Evolutionary conservation across 164 flowering plant species (phyloP).

Genomic region (Sextonia rubra): DNA sequence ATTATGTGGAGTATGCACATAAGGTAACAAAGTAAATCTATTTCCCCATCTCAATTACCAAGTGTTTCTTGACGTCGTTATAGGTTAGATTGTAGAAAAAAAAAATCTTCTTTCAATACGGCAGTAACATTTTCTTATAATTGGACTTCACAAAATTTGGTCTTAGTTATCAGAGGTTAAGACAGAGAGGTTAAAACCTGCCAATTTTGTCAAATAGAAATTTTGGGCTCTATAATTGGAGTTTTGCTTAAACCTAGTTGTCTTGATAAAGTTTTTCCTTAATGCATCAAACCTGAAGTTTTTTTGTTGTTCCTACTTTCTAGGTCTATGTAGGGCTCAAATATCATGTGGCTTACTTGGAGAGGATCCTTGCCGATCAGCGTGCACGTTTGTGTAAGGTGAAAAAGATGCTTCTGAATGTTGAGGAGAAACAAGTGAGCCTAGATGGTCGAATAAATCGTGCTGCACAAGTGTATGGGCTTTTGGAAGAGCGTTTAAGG

Average conservation of each 20-base stretch:
- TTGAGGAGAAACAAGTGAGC: conserved; percentile 58
- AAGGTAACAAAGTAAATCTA: conserved; percentile 47
- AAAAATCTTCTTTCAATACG: not conserved
- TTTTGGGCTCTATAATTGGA: not conserved
- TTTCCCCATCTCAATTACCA: not conserved
- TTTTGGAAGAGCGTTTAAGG: conserved; percentile 57
- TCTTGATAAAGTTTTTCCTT: not conserved
- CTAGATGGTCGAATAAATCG: conserved; percentile 47
- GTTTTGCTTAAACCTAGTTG: not conserved
- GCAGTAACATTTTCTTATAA: not conserved
- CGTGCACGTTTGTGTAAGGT: conserved; percentile 53
- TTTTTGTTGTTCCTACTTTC: conserved; percentile 1
- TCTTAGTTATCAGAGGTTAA: not conserved
- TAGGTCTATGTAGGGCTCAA: conserved; percentile 87
- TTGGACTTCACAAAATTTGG: not conserved
- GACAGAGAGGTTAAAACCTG: not conserved
- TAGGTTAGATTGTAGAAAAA: not conserved
- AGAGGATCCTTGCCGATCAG: conserved; percentile 64
- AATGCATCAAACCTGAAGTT: not conserved
- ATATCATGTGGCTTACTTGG: conserved; percentile 68
- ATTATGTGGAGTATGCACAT: conserved; percentile 95
- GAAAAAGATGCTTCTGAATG: conserved; percentile 46
- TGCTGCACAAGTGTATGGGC: conserved; percentile 39
- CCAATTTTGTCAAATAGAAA: not conserved
- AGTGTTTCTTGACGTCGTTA: not conserved